Evolutionary conservation across 768 basidiomycete species (phyloP), one percentile per base, ranked within the genome.

Genomic region (Tricholomella constricta): DNA sequence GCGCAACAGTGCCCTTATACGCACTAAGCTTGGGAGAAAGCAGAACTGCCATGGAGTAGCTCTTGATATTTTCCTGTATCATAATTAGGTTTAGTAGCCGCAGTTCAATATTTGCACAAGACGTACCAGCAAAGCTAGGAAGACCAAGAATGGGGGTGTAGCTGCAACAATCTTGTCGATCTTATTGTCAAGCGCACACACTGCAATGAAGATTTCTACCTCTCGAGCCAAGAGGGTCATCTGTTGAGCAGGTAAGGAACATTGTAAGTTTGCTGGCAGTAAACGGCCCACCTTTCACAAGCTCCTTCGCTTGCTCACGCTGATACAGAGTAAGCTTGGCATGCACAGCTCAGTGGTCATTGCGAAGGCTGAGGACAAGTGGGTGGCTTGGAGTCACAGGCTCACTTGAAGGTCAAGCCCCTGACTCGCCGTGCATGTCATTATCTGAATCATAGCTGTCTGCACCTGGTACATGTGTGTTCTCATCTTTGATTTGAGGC

Each of bases 21-120:
- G 55, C 40, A 38, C 35, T 47, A 12, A 68, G 55, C 43, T 67
- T 64, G 10, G 59, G 34, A 4, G 66, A 67, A 2, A 64, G 55
- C 1, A 65, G 42, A 12, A 62, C 54, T 19, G 63, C 61, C 8
- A 58, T n/a, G 2, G 46, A 40, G 47, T 58, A 61, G 42, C 47
- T 55, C 19, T 52, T 38, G 29, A 66, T 62, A 51, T 66, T 65
- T 20, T 56, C 61, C 62, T 65, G 29, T 3, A 17, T 5, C 7
- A 19, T 23, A 32, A 25, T 22, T 22, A 26, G 23, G 35, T 15
- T 26, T 4, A 48, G 8, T 23, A n/a, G n/a, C n/a, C n/a, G n/a
- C n/a, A n/a, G n/a, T 20, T 4, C 3, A 29, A 23, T 14, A 25
- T 6, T 44, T 38, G 19, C 17, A 8, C 31, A 45, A 34, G 29